Evolutionary conservation across 2,329 filamentous ascomycete genomes (phyloP).

Genomic region (Aspergillus fijiensis): DNA sequence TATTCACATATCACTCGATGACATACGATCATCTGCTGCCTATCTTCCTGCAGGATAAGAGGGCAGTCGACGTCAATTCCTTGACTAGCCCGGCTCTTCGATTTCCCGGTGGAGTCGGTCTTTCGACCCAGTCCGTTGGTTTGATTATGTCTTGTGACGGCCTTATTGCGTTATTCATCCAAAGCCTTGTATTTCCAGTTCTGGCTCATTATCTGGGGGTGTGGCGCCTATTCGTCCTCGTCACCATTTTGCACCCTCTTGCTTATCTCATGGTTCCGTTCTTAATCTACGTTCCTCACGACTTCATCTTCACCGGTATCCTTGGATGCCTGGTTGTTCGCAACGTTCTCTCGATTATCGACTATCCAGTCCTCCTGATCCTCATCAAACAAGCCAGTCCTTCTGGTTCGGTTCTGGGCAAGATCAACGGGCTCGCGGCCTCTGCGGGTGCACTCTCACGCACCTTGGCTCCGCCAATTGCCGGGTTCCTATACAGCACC

Average conservation of each 20-base stretch:
- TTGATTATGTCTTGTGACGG: constrained; percentile 69
- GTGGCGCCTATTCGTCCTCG: constrained; percentile 65
- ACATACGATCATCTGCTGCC: constrained; percentile 88
- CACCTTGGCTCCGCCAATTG: constrained; percentile 68
- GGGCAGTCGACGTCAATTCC: constrained; percentile 33
- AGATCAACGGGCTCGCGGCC: constrained; percentile 71
- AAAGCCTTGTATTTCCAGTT: constrained; percentile 68
- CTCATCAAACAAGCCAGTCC: constrained; percentile 71
- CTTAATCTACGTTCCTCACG: constrained; percentile 57
- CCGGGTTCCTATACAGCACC: constrained; percentile 65
- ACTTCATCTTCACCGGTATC: constrained; percentile 59
- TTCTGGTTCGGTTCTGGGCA: constrained; percentile 61
- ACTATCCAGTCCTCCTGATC: constrained; percentile 67
- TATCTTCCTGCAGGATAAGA: constrained; percentile 82
- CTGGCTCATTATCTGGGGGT: constrained; percentile 64
- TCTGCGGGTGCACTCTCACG: constrained; percentile 69
- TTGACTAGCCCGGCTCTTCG: constrained; percentile 50
- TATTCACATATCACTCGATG: constrained; percentile 96
- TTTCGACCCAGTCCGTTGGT: constrained; percentile 66
- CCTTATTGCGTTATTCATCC: constrained; percentile 69
- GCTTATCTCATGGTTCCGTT: constrained; percentile 70
- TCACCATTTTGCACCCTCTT: constrained; percentile 65
- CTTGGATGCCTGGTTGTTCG: constrained; percentile 66
- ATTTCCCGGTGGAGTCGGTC: constrained; percentile 64
- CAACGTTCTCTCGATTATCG: constrained; percentile 67